phyloP scores from a whole-genome alignment of 768 basidiomycete species.

The Nevesoporus exiguus region DNA sequence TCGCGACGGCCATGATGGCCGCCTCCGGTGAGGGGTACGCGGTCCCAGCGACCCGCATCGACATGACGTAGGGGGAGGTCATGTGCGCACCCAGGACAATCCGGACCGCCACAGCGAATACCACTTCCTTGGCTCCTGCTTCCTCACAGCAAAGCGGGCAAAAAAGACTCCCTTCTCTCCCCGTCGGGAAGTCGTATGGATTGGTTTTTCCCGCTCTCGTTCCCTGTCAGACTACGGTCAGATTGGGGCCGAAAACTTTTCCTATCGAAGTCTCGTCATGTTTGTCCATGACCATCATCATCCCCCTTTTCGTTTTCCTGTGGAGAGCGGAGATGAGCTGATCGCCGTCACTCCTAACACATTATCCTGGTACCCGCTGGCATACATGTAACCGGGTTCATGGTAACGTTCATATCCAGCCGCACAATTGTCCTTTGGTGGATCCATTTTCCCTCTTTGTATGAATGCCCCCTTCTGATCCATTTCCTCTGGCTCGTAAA shows the following conservation, averaged over 20 bases:
- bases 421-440: conserved; percentile 3
- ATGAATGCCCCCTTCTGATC: not conserved
- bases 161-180: conserved; percentile 1
- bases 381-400: conserved; percentile 12
- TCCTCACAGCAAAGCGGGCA: conserved; percentile 3
- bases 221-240: conserved; percentile 3
- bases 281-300: conserved; percentile 3
- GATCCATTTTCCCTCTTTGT: not conserved
- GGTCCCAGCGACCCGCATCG: conserved; percentile 16
- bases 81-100: not conserved
- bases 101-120: not conserved
- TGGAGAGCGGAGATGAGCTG: conserved; percentile 27
- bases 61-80: conserved; percentile 1
- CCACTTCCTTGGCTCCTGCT: conserved; percentile 1
- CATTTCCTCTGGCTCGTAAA: conserved; percentile 3
- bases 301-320: conserved; percentile 16
- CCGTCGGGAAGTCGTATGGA: not conserved
- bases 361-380: conserved; percentile 12
- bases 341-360: conserved; percentile 27
- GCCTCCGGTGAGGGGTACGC: not conserved
- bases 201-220: conserved; percentile 3
- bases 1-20: conserved; percentile 2
- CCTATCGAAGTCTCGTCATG: not conserved
- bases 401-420: conserved; percentile 5
- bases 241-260: not conserved